phyloP scores from a whole-genome alignment of 116 monocot species.

The Papilionanthe hybrid region DNA sequence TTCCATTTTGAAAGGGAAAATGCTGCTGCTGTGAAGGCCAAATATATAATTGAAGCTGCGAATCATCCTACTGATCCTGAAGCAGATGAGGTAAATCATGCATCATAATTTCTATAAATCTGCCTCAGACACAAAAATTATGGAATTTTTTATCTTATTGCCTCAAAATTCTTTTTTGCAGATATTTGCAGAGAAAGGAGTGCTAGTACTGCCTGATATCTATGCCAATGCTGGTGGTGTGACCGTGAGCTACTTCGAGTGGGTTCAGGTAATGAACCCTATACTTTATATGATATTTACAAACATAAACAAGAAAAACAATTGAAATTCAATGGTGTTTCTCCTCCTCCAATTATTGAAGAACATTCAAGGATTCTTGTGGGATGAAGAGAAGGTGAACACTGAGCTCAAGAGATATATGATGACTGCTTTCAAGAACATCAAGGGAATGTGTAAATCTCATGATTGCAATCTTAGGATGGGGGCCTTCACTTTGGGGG shows the following conservation, averaged over 20 bases:
- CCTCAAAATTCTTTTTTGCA: slow-evolving; percentile 11
- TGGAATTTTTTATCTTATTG: neutral
- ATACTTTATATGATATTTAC: neutral
- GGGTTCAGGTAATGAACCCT: slow-evolving; percentile 59
- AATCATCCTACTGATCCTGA: slow-evolving; percentile 88
- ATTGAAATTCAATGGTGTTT: neutral
- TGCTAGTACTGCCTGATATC: slow-evolving; percentile 70
- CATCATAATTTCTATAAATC: neutral
- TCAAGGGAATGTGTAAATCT: slow-evolving; percentile 67
- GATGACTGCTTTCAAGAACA: slow-evolving; percentile 50
- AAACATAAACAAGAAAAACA: neutral
- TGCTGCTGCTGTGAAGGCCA: slow-evolving; percentile 65
- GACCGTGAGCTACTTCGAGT: slow-evolving; percentile 79
- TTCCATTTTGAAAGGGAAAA: slow-evolving; percentile 47
- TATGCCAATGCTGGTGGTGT: slow-evolving; percentile 82
- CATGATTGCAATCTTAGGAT: slow-evolving; percentile 65
- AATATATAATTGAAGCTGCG: slow-evolving; percentile 71
- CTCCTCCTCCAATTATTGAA: slow-evolving; percentile 7
- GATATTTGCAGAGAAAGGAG: slow-evolving; percentile 77
- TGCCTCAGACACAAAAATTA: neutral
- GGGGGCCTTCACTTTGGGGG: slow-evolving; percentile 73
- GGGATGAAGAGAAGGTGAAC: slow-evolving; percentile 82
- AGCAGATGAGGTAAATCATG: slow-evolving; percentile 59
- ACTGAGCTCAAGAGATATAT: slow-evolving; percentile 68
- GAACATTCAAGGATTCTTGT: slow-evolving; percentile 89